phyloP scores from a whole-genome alignment of 768 basidiomycete genomes.

The Boletus vinaceobasis region DNA sequence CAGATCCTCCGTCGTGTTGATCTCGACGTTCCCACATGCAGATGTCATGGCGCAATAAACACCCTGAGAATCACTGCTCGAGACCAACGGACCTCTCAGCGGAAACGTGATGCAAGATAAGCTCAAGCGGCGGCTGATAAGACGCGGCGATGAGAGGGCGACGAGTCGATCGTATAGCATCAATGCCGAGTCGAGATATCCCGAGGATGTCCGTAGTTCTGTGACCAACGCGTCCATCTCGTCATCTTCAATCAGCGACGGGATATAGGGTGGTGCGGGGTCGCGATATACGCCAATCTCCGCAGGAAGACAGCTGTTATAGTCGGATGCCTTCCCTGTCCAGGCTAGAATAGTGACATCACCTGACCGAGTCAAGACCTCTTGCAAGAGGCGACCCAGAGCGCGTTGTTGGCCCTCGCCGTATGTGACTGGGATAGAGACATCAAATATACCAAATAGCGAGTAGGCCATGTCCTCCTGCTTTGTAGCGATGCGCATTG shows the following conservation, averaged over 20 bases:
- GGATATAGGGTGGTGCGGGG: background rate
- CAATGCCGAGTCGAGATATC: background rate
- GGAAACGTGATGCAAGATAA: no score
- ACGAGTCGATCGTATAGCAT: background rate
- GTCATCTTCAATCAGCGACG: background rate
- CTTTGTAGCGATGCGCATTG: no score
- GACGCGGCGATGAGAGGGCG: background rate
- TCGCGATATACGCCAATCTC: background rate
- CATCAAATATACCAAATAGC: no score
- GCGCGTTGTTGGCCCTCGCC: no score
- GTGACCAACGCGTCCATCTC: background rate
- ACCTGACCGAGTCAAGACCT: no score
- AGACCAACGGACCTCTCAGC: no score
- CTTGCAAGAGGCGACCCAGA: no score
- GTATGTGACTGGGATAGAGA: no score
- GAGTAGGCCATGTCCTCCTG: no score
- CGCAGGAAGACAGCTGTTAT: background rate
- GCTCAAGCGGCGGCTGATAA: no score
- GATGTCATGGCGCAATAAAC: background rate
- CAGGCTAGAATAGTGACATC: background rate
- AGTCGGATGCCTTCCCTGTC: background rate
- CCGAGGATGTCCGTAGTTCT: background rate
- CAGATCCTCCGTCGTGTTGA: no score
- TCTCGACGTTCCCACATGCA: background rate
- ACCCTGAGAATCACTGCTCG: no score